These are phyloP conservation scores for Hypoxylon sp. DNA, from an alignment of 2,329 filamentous ascomycete genomes.

Conservation along the genomic window DNA sequence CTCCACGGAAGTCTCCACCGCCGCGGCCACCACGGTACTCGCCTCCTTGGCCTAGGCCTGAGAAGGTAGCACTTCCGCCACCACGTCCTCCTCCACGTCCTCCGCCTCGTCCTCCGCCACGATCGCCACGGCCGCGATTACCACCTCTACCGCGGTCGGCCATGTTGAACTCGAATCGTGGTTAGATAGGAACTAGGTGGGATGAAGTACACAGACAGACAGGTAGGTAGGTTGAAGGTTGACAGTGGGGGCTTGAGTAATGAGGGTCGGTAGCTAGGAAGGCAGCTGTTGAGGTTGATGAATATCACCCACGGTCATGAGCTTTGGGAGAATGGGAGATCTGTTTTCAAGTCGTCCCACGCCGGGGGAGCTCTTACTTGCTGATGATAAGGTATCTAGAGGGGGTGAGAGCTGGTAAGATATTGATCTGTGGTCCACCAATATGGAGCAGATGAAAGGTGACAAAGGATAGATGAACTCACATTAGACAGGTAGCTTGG, in stretches of 20 bases:
- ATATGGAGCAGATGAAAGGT: neutral
- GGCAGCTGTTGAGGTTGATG: neutral
- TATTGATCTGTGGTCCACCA: neutral
- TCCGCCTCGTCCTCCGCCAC: slow-evolving; percentile 37
- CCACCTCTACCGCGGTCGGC: slow-evolving; percentile 30
- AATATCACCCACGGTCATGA: neutral
- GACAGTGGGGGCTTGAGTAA: neutral
- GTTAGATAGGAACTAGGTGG: neutral
- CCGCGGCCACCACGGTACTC: slow-evolving; percentile 35
- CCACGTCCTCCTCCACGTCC: slow-evolving; percentile 20
- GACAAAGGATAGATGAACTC: neutral
- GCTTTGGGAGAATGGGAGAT: neutral
- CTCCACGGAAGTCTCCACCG: slow-evolving; percentile 1
- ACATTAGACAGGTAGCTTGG: neutral
- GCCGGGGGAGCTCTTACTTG: neutral
- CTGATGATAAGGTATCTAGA: slow-evolving; percentile 1
- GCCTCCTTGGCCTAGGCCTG: slow-evolving; percentile 26
- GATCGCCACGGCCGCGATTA: slow-evolving; percentile 35
- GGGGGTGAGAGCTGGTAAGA: slow-evolving; percentile 4
- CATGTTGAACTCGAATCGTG: slow-evolving; percentile 6
- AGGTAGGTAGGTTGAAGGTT: neutral
- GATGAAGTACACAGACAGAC: neutral
- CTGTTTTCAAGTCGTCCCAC: neutral
- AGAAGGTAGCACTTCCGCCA: slow-evolving; percentile 24
- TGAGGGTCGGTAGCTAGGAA: neutral